These are phyloP conservation scores for Pelagophyceae sp. DNA, from an alignment of 352 stramenopile genomes.

Conservation along the genomic window DNA sequence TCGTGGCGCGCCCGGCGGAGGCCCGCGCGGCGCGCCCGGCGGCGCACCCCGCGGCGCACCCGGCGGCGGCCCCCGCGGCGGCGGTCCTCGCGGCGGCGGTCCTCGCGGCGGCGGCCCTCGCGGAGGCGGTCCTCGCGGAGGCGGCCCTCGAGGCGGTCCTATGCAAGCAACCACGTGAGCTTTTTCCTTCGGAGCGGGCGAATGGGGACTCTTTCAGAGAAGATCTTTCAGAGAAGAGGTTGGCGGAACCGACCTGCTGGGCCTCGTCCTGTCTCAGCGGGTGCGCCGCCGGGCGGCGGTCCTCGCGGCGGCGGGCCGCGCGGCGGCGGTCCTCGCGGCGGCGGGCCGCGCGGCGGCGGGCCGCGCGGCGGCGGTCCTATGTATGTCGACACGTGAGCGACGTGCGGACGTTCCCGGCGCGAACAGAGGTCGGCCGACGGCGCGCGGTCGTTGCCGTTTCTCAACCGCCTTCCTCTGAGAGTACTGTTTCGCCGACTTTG, in stretches of 20 bases:
- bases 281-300: background rate
- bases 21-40: slow-evolving; percentile 33
- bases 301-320: background rate
- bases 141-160: slow-evolving; percentile 8
- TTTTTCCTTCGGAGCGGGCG: too few species aligned
- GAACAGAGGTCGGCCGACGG: too few species aligned
- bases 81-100: slow-evolving; percentile 9
- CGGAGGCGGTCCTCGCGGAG: slow-evolving; percentile 26
- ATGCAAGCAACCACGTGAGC: too few species aligned
- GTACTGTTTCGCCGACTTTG: too few species aligned
- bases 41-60: slow-evolving; percentile 23
- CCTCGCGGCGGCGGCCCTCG: slow-evolving; percentile 27
- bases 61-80: slow-evolving; percentile 21
- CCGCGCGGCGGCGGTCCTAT: slow-evolving; percentile 5
- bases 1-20: slow-evolving; percentile 26
- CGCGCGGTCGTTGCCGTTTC: too few species aligned
- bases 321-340: slow-evolving; percentile 25
- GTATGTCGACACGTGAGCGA: too few species aligned
- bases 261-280: slow-evolving; percentile 30
- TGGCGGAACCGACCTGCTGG: slow-evolving; percentile 37
- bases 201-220: too few species aligned
- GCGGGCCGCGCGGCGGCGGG: slow-evolving; percentile 23
- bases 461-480: too few species aligned
- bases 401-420: too few species aligned
- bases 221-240: too few species aligned